phyloP scores from a whole-genome alignment of 2,329 filamentous ascomycete genomes.

The Trichoderma pleuroti region DNA sequence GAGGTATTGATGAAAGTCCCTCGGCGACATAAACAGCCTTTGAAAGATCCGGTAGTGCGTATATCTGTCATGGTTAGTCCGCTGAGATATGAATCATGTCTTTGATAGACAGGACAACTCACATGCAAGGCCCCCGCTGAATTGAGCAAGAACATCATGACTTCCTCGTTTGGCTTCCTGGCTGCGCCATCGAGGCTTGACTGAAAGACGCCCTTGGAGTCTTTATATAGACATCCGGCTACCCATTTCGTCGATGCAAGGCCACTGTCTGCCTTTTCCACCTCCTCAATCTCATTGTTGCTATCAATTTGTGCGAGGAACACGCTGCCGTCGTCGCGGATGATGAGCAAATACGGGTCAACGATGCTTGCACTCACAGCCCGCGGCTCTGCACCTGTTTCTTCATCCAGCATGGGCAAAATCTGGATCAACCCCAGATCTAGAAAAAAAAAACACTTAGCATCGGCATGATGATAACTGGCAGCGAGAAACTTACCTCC shows the following conservation, averaged over 20 bases:
- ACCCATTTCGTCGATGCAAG: conserved; percentile 68
- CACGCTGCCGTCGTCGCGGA: conserved; percentile 79
- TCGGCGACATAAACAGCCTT: conserved; percentile 71
- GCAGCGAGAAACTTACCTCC: conserved; percentile 57
- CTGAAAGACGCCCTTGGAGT: conserved; percentile 55
- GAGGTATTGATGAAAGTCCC: conserved; percentile 73
- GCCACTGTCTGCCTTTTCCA: conserved; percentile 60
- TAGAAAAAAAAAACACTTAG: conserved; percentile 31
- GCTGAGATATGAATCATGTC: background rate
- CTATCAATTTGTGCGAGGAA: conserved; percentile 73
- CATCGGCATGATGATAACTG: background rate
- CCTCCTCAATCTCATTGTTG: conserved; percentile 79
- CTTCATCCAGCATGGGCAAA: conserved; percentile 86
- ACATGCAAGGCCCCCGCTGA: conserved; percentile 72
- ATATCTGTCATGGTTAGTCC: conserved; percentile 53
- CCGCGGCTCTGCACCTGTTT: conserved; percentile 74
- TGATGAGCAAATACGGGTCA: conserved; percentile 79
- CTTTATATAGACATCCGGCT: conserved; percentile 79
- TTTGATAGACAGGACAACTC: conserved; percentile 33
- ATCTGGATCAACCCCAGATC: conserved; percentile 89
- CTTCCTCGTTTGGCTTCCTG: conserved; percentile 43
- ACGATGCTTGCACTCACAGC: conserved; percentile 78
- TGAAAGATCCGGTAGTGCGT: conserved; percentile 68
- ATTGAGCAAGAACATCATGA: conserved; percentile 74
- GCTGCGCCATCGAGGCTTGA: conserved; percentile 38